Percentiles rank a stretch among this genome's conserved stretches.
Conservation (phyloP, 768 basidiomycete genomes). For the Boletus reticulatus region DNA sequence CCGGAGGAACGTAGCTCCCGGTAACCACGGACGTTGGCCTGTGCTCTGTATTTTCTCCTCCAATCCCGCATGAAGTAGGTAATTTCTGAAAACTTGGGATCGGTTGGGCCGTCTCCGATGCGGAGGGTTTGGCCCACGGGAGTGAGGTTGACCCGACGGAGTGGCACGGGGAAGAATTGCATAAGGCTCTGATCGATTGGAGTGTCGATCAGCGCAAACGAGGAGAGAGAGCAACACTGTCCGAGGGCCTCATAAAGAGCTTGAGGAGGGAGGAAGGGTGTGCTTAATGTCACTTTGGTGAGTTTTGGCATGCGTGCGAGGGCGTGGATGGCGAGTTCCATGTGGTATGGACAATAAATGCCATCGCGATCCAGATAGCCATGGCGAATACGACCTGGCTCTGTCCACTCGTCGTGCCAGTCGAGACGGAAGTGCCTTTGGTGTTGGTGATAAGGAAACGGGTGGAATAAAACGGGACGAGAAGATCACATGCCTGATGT, state of each 20-base stretch:
- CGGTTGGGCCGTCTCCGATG: slow-evolving; percentile 34
- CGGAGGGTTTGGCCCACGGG: slow-evolving; percentile 36
- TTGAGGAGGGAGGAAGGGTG: slow-evolving; percentile 32
- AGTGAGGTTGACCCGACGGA: slow-evolving; percentile 27
- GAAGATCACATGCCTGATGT: slow-evolving; percentile 25
- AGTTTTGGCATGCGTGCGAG: slow-evolving; percentile 32
- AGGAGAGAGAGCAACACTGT: slow-evolving; percentile 25
- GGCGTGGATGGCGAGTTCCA: slow-evolving; percentile 25
- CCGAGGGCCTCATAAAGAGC: slow-evolving; percentile 29
- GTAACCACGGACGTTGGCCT: slow-evolving; percentile 28
- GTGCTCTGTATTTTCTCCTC: slow-evolving; percentile 35
- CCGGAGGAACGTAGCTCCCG: slow-evolving; percentile 30
- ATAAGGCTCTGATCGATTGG: slow-evolving; percentile 35
- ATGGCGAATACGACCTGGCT: slow-evolving; percentile 33
- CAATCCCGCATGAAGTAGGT: slow-evolving; percentile 36
- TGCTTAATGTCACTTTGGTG: slow-evolving; percentile 26
- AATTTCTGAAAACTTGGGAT: slow-evolving; percentile 31
- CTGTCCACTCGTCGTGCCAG: slow-evolving; percentile 38
- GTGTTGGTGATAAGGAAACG: background rate
- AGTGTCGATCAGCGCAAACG: slow-evolving; percentile 32
- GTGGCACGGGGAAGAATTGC: slow-evolving; percentile 26
- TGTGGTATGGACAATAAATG: slow-evolving; percentile 29
- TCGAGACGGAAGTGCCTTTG: slow-evolving; percentile 31
- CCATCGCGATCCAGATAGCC: slow-evolving; percentile 32
- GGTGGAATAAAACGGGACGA: background rate